Evolutionary conservation across 139 green algal species (phyloP).

Genomic region (Yamagishiella unicocca): DNA sequence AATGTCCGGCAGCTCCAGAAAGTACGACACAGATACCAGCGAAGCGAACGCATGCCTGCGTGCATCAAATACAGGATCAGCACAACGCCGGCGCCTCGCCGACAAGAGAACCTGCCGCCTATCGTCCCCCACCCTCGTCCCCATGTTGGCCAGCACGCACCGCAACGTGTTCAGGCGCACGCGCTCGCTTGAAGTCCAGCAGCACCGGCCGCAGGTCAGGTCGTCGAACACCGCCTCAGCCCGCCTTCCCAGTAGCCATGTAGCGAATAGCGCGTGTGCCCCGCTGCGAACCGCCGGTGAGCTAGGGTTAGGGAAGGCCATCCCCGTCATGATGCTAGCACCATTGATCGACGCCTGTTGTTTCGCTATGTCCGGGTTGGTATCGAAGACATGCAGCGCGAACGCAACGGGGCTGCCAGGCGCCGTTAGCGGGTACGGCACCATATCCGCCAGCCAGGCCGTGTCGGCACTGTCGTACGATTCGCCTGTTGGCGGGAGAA

Average conservation of each 20-base stretch:
- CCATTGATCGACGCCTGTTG: not conserved
- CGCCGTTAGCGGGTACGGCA: conserved; percentile 24
- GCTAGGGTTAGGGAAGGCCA: not conserved
- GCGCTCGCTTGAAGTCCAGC: not conserved
- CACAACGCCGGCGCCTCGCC: not conserved
- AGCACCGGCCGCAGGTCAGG: conserved; percentile 2
- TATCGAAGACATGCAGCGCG: not conserved
- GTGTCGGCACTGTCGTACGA: conserved; percentile 18
- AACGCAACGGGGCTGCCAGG: not conserved
- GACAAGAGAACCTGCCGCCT: not conserved
- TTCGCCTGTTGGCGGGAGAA: conserved; percentile 2
- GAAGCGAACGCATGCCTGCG: not conserved
- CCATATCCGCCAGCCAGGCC: not conserved
- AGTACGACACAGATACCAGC: conserved; percentile 6
- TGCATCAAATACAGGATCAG: not conserved
- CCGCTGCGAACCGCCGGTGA: not conserved
- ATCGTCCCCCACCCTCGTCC: not conserved
- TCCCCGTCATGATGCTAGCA: not conserved
- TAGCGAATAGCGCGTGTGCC: conserved; percentile 7
- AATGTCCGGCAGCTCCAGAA: not conserved
- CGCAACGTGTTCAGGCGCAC: not conserved
- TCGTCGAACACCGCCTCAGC: not conserved
- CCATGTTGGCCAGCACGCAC: not conserved
- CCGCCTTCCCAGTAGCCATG: not conserved
- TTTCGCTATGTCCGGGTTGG: not conserved